Base-by-base conservation (phyloP, 768 basidiomycete genomes). In the Tricholoma furcatifolium region DNA sequence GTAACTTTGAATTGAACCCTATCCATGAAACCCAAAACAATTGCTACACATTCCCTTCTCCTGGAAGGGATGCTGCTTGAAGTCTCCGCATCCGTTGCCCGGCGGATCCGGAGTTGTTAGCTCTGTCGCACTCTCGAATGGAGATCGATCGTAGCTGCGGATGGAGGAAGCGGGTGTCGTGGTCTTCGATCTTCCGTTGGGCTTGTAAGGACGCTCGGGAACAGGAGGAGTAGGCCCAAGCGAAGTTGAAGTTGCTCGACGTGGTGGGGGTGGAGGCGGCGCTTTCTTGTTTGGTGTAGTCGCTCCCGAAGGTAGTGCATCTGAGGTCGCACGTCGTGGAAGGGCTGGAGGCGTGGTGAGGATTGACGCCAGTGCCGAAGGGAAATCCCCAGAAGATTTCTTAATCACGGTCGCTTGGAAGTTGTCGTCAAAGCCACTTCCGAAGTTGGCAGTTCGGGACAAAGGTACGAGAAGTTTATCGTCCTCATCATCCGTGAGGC, bases 41-140 rank as follows among this genome's bases (percentile, higher is more conserved):
- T 82, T 84, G 56, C 74, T 82, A 67, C 87, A 87, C 70, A 81
- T 74, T 6, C 85, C 84, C 62, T 77, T 75, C 42, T 75, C 72
- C 68, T 87, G 84, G 71, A 84, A 83, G 39, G 81, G 81, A 63
- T 83, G 83, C 69, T 87, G 84, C 61, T 79, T 79, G 67, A 88
- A 87, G 42, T 76, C 72, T 20, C 56, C 63, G 60, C 87, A 86
- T 9, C 67, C 71, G 18, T 63, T 65, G 20, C 47, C 52, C 24
- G 55, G 55, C 40, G 57, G 41, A 44, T 57, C 59, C 20, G 51
- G 51, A 30, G 47, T 42, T 20, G 70, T 67, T 35, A 79, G 64
- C 56, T 87, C 84, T 27, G 71, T 69, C 35, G 77, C 72, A 60
- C 84, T 87, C 59, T 87, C 85, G 55, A 88, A 88, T 20, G 87